These are phyloP conservation scores for Porphyrellus cyaneotinctus DNA, from an alignment of 768 basidiomycete genomes.

Conservation along the genomic window DNA sequence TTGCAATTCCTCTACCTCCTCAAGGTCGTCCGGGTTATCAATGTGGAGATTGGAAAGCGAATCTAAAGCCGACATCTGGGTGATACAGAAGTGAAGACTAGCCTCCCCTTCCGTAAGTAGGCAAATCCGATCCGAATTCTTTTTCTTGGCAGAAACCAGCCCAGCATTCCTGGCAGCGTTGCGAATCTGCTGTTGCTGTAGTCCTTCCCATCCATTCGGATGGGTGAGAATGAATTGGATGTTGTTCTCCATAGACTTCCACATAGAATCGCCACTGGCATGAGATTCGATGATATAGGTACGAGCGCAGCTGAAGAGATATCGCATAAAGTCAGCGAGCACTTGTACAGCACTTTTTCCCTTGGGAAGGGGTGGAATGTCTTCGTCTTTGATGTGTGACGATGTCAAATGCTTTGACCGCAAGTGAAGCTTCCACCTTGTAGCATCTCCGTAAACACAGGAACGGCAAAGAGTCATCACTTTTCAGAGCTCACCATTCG, in stretches of 20 bases:
- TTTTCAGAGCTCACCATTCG: not conserved
- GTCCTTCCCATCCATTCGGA: constrained; percentile 7
- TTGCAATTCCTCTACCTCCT: constrained; percentile 4
- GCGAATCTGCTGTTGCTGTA: constrained; percentile 5
- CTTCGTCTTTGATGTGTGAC: constrained; percentile 18
- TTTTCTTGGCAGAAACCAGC: constrained; percentile 9
- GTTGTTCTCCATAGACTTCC: constrained; percentile 1
- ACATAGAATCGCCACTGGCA: constrained; percentile 20
- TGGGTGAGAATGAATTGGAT: constrained; percentile 6
- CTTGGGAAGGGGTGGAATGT: constrained; percentile 21
- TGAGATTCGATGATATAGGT: constrained; percentile 23
- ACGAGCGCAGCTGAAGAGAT: constrained; percentile 23
- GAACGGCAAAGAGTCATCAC: not conserved
- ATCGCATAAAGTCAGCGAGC: constrained; percentile 26
- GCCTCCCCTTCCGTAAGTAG: constrained; percentile 27
- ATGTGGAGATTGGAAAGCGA: not conserved
- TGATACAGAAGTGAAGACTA: constrained; percentile 36
- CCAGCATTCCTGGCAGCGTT: not conserved
- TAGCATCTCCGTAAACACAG: not conserved
- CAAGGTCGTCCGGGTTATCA: not conserved
- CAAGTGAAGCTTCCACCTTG: constrained; percentile 29
- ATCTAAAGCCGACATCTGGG: constrained; percentile 33
- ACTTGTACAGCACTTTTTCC: constrained; percentile 19
- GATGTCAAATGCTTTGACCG: constrained; percentile 23
- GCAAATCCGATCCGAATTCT: constrained; percentile 15